These are phyloP conservation scores for Aquilaria yunnanensis DNA, from an alignment of 345 rosid species.

Conservation along the genomic window DNA sequence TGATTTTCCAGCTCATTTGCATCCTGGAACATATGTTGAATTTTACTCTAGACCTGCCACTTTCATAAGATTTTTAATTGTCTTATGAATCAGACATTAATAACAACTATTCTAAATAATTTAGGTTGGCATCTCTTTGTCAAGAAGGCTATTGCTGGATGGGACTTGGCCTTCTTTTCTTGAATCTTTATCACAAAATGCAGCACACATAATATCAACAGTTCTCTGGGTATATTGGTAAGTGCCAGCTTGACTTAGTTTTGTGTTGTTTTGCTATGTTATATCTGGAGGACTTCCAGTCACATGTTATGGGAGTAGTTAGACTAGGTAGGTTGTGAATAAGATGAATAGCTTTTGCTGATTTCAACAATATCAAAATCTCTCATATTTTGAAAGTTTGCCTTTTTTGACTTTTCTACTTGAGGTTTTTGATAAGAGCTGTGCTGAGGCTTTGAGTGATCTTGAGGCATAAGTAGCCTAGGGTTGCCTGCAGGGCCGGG, in stretches of 20 bases:
- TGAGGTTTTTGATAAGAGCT: slow-evolving; percentile 5
- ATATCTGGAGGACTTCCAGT: background rate
- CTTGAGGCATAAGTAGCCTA: slow-evolving; percentile 2
- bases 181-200: slow-evolving; percentile 62
- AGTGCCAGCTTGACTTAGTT: slow-evolving; percentile 18
- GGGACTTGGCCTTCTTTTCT: slow-evolving; percentile 76
- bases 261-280: background rate
- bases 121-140: slow-evolving; percentile 75
- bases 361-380: background rate
- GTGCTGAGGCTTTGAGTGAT: background rate
- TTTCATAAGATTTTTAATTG: background rate
- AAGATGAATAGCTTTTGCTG: slow-evolving; percentile 1
- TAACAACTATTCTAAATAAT: slow-evolving; percentile 6
- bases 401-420: slow-evolving; percentile 6
- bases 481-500: background rate
- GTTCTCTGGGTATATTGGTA: slow-evolving; percentile 89
- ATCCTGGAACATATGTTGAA: background rate
- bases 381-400: background rate
- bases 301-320: no score
- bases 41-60: background rate
- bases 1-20: slow-evolving; percentile 33
- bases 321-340: background rate
- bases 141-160: slow-evolving; percentile 64
- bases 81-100: background rate
- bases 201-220: slow-evolving; percentile 58